These are phyloP conservation scores for Trichophaea hybrida DNA, from an alignment of 2,329 filamentous ascomycete species.

Conservation along the genomic window DNA sequence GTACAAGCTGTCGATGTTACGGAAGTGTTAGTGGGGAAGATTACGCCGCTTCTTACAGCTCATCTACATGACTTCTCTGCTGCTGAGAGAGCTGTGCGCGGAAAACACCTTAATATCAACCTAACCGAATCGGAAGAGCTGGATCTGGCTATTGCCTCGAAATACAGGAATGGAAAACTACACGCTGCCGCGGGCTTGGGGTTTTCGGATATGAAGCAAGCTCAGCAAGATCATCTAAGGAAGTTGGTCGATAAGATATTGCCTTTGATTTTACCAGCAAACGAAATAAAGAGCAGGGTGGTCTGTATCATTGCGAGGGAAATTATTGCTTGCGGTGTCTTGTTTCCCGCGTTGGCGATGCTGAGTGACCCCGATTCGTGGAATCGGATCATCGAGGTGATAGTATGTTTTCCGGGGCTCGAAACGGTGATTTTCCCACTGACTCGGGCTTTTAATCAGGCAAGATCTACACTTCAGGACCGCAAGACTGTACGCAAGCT, in stretches of 20 bases:
- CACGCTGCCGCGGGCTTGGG: slow-evolving; percentile 73
- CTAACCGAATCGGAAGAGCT: slow-evolving; percentile 95
- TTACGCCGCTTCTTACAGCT: slow-evolving; percentile 75
- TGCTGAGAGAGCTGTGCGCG: slow-evolving; percentile 73
- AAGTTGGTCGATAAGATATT: slow-evolving; percentile 57
- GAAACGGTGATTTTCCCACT: background rate
- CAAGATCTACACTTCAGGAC: slow-evolving; percentile 78
- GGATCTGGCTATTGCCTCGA: slow-evolving; percentile 86
- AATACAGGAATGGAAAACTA: slow-evolving; percentile 76
- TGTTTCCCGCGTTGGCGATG: slow-evolving; percentile 65
- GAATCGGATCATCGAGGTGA: slow-evolving; percentile 91
- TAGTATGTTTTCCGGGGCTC: slow-evolving; percentile 33
- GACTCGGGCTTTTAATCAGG: slow-evolving; percentile 32
- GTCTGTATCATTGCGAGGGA: slow-evolving; percentile 73
- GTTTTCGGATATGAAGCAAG: slow-evolving; percentile 67
- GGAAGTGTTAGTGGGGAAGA: slow-evolving; percentile 62
- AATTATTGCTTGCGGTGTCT: slow-evolving; percentile 80
- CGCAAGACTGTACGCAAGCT: slow-evolving; percentile 87
- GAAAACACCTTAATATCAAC: slow-evolving; percentile 71
- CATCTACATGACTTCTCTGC: slow-evolving; percentile 86
- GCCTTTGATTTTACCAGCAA: slow-evolving; percentile 57
- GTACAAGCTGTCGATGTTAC: slow-evolving; percentile 67
- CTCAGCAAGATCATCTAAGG: slow-evolving; percentile 80
- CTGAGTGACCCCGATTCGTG: slow-evolving; percentile 88
- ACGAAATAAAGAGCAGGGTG: slow-evolving; percentile 61